phyloP scores from a whole-genome alignment of 495 filamentous ascomycete genomes.

The Lophiotrema nucula region DNA sequence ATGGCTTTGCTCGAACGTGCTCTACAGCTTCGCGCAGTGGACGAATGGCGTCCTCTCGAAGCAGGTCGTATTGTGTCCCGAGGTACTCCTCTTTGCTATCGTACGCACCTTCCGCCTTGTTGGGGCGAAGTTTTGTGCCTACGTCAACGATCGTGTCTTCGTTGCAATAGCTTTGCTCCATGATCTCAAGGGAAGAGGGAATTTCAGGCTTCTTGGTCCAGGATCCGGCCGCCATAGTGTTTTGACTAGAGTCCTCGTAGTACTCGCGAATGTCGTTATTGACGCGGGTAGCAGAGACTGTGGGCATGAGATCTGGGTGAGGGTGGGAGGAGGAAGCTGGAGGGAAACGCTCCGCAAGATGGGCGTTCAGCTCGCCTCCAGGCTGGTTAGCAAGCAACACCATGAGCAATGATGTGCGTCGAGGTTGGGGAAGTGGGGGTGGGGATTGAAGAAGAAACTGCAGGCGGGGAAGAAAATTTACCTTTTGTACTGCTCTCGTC shows the following conservation, averaged over 20 bases:
- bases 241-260: slow-evolving; percentile 23
- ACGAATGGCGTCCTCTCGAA: slow-evolving; percentile 48
- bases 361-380: slow-evolving; percentile 1
- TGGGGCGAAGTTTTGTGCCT: slow-evolving; percentile 29
- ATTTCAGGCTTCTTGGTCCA: slow-evolving; percentile 40
- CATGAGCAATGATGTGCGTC: too few relatives aligned
- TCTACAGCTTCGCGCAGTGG: slow-evolving; percentile 43
- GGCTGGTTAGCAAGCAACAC: too few relatives aligned
- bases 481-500: too few relatives aligned
- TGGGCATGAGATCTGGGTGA: not conserved
- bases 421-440: too few relatives aligned
- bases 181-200: slow-evolving; percentile 35
- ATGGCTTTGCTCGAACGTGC: slow-evolving; percentile 33
- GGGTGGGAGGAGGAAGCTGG: not conserved
- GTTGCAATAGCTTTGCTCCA: slow-evolving; percentile 9
- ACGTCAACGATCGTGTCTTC: slow-evolving; percentile 13
- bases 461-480: too few relatives aligned
- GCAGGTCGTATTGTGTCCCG: slow-evolving; percentile 41
- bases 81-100: slow-evolving; percentile 41
- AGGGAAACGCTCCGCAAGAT: not conserved
- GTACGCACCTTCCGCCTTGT: slow-evolving; percentile 43
- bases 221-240: slow-evolving; percentile 5
- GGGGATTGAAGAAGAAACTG: too few relatives aligned
- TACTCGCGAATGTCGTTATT: slow-evolving; percentile 34
- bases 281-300: not conserved